A percentile compares a stretch with the other conserved stretches of the same genome.
Evolutionary conservation across 225 moss, liverwort and hornwort species (phyloP).

Genomic region (Anthoceros angustus): DNA sequence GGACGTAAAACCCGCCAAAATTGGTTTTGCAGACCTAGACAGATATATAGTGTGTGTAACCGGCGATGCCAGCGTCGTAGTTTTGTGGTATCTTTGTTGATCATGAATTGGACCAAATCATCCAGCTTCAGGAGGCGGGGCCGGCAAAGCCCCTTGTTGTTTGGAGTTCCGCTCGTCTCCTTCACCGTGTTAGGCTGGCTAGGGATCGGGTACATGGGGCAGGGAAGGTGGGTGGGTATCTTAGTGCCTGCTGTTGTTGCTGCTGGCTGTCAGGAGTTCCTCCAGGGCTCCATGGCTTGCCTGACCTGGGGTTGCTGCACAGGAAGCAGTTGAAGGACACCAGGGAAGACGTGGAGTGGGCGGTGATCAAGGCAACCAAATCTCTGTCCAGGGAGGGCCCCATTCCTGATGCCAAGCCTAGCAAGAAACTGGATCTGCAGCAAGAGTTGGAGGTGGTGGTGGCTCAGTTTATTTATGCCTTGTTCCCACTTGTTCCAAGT

Average conservation of each 20-base stretch:
- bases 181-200: constrained; percentile 64
- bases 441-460: constrained; percentile 78
- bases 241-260: background rate
- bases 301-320: background rate
- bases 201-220: constrained; percentile 67
- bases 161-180: constrained; percentile 74
- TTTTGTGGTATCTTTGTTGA: too few relatives aligned
- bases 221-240: constrained; percentile 41
- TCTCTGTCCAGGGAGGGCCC: constrained; percentile 72
- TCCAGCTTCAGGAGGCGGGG: background rate
- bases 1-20: too few relatives aligned
- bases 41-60: too few relatives aligned
- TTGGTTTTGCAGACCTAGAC: too few relatives aligned
- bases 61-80: too few relatives aligned
- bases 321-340: constrained; percentile 72
- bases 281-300: too few relatives aligned
- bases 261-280: background rate
- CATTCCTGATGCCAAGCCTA: constrained; percentile 29
- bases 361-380: constrained; percentile 43
- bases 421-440: constrained; percentile 66
- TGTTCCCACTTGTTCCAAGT: background rate
- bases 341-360: constrained; percentile 87
- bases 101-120: too few relatives aligned
- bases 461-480: too few relatives aligned
- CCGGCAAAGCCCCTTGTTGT: constrained; percentile 20